Percentiles rank a stretch among this genome's conserved stretches.
Conservation (phyloP, 2,329 filamentous ascomycete genomes). For the Colletotrichum australisinense region DNA sequence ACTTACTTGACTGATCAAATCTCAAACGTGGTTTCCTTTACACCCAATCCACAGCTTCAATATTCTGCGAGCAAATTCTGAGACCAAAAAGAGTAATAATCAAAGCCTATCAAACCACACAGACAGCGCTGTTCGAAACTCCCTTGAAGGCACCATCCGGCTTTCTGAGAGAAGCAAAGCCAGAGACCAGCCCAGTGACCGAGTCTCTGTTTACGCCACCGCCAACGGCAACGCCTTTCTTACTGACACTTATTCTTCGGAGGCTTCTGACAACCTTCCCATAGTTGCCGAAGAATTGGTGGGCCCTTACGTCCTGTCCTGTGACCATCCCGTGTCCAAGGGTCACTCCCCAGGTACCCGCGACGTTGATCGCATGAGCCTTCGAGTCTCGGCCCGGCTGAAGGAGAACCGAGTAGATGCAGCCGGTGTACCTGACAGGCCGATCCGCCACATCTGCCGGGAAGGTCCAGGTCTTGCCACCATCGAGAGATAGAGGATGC, state of each 20-base stretch:
- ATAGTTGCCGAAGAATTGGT: constrained; percentile 67
- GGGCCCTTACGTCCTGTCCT: constrained; percentile 56
- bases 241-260: constrained; percentile 42
- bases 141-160: not conserved
- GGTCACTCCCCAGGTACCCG: constrained; percentile 64
- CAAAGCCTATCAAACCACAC: not conserved
- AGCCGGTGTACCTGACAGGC: constrained; percentile 57
- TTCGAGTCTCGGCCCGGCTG: constrained; percentile 54
- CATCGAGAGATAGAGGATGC: constrained; percentile 63
- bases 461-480: constrained; percentile 56
- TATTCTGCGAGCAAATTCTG: not conserved
- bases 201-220: constrained; percentile 53
- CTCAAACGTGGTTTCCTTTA: not conserved
- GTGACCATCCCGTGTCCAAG: constrained; percentile 66
- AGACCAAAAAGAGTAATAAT: not conserved
- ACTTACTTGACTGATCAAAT: not conserved
- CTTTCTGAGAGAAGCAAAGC: constrained; percentile 38
- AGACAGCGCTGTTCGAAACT: not conserved
- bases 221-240: constrained; percentile 56
- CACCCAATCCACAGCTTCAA: not conserved
- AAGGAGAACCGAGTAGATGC: constrained; percentile 68
- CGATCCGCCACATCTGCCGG: constrained; percentile 51
- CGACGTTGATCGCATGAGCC: constrained; percentile 63
- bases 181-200: constrained; percentile 52
- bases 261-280: constrained; percentile 53